Evolutionary conservation across 805 yeast genomes (phyloP).

Genomic region (Ogataea neopini): DNA sequence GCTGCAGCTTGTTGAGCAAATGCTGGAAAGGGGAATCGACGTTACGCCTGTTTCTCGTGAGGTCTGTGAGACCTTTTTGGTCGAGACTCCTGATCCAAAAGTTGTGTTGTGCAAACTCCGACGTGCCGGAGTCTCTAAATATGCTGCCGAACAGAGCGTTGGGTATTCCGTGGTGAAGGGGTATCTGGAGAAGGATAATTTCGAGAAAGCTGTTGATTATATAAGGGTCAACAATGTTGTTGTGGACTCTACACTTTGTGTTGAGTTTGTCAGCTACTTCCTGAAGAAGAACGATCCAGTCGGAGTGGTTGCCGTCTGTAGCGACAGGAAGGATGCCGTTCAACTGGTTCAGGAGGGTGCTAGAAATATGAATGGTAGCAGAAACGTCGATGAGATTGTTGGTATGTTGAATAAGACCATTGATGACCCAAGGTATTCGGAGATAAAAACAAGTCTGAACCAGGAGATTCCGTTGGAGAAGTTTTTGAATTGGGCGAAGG

Average conservation of each 20-base stretch:
- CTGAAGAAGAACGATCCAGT: neutral
- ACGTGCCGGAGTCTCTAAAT: neutral
- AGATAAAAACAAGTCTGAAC: neutral
- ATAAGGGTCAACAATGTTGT: neutral
- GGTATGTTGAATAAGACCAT: neutral
- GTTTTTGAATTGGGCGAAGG: constrained; percentile 3
- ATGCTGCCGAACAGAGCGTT: neutral
- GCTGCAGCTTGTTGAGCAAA: constrained; percentile 1
- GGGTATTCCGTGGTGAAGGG: neutral
- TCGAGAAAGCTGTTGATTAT: neutral
- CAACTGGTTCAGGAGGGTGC: neutral
- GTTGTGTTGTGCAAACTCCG: neutral
- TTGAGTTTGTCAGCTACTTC: constrained; percentile 1
- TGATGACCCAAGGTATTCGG: neutral
- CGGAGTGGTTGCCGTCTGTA: constrained; percentile 1
- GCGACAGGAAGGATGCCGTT: neutral
- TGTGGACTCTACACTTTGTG: neutral
- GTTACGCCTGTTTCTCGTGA: constrained; percentile 4
- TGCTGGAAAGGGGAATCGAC: constrained; percentile 5
- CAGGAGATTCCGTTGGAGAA: neutral
- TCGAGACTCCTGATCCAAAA: neutral
- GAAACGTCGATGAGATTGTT: neutral
- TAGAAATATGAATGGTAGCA: neutral
- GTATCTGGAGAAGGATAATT: neutral
- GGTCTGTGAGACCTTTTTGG: neutral